Conservation (phyloP, 2,329 filamentous ascomycete genomes). For the Parafenestella ontariensis region DNA sequence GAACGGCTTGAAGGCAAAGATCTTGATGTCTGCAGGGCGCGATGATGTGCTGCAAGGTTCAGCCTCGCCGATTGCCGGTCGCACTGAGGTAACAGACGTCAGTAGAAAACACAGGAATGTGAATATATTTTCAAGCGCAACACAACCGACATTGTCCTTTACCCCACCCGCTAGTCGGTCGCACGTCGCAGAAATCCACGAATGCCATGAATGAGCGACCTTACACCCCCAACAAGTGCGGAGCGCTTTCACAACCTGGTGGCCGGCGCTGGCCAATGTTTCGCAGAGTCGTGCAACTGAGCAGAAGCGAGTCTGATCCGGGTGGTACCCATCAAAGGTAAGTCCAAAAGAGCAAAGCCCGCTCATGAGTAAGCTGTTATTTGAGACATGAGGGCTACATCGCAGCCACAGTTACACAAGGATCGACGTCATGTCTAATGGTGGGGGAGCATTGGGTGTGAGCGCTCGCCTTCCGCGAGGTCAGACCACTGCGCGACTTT, state of each 20-base stretch:
- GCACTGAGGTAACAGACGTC: conserved; percentile 16
- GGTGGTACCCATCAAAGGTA: not conserved
- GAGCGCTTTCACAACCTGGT: conserved; percentile 17
- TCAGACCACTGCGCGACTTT: conserved; percentile 14
- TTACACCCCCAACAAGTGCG: conserved; percentile 12
- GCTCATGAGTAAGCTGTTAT: conserved; percentile 1
- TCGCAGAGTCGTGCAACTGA: conserved; percentile 5
- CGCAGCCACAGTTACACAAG: conserved; percentile 11
- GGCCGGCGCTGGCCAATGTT: conserved; percentile 11
- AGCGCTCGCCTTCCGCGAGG: not conserved
- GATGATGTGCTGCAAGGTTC: conserved; percentile 7
- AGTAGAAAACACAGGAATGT: conserved; percentile 2
- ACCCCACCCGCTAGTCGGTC: not conserved
- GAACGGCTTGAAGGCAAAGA: conserved; percentile 7
- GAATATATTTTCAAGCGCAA: not conserved
- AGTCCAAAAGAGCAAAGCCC: conserved; percentile 6
- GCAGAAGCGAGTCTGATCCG: not conserved
- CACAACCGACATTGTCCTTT: conserved; percentile 1
- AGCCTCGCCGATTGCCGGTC: conserved; percentile 6
- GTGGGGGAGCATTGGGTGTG: conserved; percentile 24
- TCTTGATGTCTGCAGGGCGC: conserved; percentile 10
- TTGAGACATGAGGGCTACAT: conserved; percentile 4
- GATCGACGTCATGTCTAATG: conserved; percentile 10
- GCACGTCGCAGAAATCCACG: not conserved
- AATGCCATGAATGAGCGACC: not conserved